Conservation (phyloP, 306 rosid genomes). For the Cicer arietinum region DNA sequence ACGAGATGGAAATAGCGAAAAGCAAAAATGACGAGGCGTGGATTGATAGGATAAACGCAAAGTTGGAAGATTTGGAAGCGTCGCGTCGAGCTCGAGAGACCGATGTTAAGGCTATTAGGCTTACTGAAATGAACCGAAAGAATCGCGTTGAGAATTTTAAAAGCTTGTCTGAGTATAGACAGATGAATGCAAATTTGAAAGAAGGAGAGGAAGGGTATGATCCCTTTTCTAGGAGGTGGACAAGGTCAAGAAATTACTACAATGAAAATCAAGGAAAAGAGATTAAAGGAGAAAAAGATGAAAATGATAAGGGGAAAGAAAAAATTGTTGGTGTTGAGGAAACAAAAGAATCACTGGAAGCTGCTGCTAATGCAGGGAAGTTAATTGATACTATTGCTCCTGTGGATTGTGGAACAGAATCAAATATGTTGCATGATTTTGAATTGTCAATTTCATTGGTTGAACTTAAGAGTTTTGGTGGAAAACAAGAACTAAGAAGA, state of each 20-base stretch:
- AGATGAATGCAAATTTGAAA: slow-evolving; percentile 44
- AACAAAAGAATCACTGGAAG: slow-evolving; percentile 56
- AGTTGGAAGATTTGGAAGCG: slow-evolving; percentile 60
- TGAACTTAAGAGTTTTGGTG: slow-evolving; percentile 55
- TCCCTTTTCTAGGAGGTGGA: slow-evolving; percentile 78
- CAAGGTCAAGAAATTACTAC: slow-evolving; percentile 66
- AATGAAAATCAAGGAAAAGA: slow-evolving; percentile 41
- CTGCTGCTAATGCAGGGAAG: slow-evolving; percentile 69
- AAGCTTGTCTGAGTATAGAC: slow-evolving; percentile 55
- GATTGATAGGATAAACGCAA: slow-evolving; percentile 51
- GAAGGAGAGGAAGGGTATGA: slow-evolving; percentile 71
- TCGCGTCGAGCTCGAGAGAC: slow-evolving; percentile 45
- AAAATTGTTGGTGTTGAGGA: slow-evolving; percentile 43
- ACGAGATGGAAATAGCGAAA: slow-evolving; percentile 55
- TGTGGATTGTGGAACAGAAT: slow-evolving; percentile 57
- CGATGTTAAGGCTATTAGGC: slow-evolving; percentile 57
- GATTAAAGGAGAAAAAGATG: slow-evolving; percentile 42
- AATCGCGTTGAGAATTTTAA: slow-evolving; percentile 67
- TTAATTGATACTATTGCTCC: slow-evolving; percentile 67
- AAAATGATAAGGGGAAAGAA: slow-evolving; percentile 1
- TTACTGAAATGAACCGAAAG: slow-evolving; percentile 74
- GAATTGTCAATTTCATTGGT: slow-evolving; percentile 61
- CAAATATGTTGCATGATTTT: slow-evolving; percentile 56
- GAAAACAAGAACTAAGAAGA: slow-evolving; percentile 53
- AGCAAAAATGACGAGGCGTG: slow-evolving; percentile 51